phyloP scores from a whole-genome alignment of 352 stramenopile species.

The Phytophthora cryptogea region DNA sequence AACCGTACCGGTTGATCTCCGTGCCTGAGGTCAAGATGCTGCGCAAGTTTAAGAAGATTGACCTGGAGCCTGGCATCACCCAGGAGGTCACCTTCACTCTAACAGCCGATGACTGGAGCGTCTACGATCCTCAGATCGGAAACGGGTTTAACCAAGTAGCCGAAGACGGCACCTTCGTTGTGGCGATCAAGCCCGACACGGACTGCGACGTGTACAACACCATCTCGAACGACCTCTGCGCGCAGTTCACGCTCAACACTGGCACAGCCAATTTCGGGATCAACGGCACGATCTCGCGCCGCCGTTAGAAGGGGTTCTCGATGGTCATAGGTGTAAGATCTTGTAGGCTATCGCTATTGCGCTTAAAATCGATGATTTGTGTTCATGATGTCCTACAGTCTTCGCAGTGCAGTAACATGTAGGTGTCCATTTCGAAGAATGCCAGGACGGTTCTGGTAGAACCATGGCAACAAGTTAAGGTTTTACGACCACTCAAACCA shows the following conservation, averaged over 20 bases:
- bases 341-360: not conserved
- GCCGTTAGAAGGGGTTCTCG: constrained; percentile 5
- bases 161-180: constrained; percentile 69
- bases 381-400: not conserved
- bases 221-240: constrained; percentile 45
- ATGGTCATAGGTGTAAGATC: not conserved
- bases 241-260: constrained; percentile 47
- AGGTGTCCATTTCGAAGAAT: no score
- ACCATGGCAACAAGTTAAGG: no score
- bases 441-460: no score
- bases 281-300: constrained; percentile 27
- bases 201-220: constrained; percentile 75
- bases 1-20: constrained; percentile 60
- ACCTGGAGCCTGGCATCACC: constrained; percentile 46
- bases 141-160: constrained; percentile 61
- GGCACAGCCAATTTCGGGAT: constrained; percentile 34
- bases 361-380: not conserved
- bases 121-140: constrained; percentile 66
- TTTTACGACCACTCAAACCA: no score
- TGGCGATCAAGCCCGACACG: constrained; percentile 70
- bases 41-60: constrained; percentile 80
- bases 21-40: constrained; percentile 84
- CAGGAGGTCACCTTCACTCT: constrained; percentile 50
- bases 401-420: no score
- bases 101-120: constrained; percentile 59